Evolutionary conservation across 2,329 filamentous ascomycete species (phyloP).

Genomic region (Zelopaecilomyces penicillatus): DNA sequence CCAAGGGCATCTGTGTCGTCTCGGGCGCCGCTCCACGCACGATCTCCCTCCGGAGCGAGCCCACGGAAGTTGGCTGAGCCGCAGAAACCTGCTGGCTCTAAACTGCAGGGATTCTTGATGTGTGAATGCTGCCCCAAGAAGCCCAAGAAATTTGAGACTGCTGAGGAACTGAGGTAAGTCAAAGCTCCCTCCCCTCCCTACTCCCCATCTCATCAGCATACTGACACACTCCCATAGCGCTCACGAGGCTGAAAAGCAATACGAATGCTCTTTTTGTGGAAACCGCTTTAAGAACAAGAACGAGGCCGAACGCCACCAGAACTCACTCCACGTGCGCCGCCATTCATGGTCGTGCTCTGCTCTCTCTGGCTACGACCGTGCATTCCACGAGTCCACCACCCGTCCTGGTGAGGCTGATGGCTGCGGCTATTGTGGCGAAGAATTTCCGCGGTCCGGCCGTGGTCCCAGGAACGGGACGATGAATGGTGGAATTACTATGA

Average conservation of each 20-base stretch:
- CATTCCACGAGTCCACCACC: conserved; percentile 74
- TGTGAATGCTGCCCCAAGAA: conserved; percentile 97
- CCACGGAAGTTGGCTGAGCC: conserved; percentile 44
- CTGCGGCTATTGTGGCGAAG: conserved; percentile 92
- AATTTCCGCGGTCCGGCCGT: conserved; percentile 56
- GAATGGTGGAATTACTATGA: conserved; percentile 27
- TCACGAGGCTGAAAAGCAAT: conserved; percentile 93
- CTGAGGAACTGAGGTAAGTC: conserved; percentile 72
- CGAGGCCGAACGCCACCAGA: conserved; percentile 92
- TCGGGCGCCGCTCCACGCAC: conserved; percentile 33
- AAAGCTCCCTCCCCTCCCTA: background rate
- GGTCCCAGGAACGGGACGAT: conserved; percentile 24
- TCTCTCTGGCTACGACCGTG: conserved; percentile 66
- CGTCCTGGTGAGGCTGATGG: conserved; percentile 63
- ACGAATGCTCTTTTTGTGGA: conserved; percentile 83
- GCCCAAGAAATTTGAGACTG: conserved; percentile 85
- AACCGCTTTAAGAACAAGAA: conserved; percentile 99
- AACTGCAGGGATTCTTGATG: conserved; percentile 50
- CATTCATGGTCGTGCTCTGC: conserved; percentile 98
- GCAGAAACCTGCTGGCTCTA: conserved; percentile 37
- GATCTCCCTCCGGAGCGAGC: conserved; percentile 39
- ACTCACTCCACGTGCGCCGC: conserved; percentile 81
- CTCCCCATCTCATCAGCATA: background rate
- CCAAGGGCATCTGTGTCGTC: conserved; percentile 37
- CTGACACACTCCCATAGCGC: conserved; percentile 41